phyloP scores from a whole-genome alignment of 176 grass and related monocot species.

The Musa acuminata region DNA sequence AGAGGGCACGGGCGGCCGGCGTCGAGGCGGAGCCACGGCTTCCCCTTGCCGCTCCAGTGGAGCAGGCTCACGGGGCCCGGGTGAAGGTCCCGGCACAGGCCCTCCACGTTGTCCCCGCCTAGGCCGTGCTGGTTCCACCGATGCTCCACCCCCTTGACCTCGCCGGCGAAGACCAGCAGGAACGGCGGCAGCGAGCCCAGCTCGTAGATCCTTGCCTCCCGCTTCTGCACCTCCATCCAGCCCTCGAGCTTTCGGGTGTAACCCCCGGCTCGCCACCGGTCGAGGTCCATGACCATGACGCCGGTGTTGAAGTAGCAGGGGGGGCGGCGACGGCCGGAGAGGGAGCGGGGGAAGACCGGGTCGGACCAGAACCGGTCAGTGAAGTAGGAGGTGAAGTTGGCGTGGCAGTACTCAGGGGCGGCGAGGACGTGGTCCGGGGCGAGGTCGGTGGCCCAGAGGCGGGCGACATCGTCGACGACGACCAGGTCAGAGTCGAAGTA shows the following conservation, averaged over 20 bases:
- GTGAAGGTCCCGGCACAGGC: slow-evolving; percentile 73
- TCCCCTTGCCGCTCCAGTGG: slow-evolving; percentile 97
- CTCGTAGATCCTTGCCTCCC: slow-evolving; percentile 83
- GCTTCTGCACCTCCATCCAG: slow-evolving; percentile 98
- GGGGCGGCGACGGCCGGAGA: slow-evolving; percentile 39
- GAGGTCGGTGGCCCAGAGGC: slow-evolving; percentile 71
- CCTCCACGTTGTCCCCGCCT: slow-evolving; percentile 80
- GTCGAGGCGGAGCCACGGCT: slow-evolving; percentile 87
- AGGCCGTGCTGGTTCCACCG: slow-evolving; percentile 93
- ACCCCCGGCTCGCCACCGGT: slow-evolving; percentile 50
- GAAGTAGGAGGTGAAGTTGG: slow-evolving; percentile 92
- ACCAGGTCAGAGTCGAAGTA: slow-evolving; percentile 91
- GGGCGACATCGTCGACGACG: slow-evolving; percentile 79
- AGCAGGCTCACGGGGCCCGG: slow-evolving; percentile 80
- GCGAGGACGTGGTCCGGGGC: slow-evolving; percentile 51
- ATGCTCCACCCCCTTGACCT: slow-evolving; percentile 73
- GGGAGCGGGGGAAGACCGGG: slow-evolving; percentile 33
- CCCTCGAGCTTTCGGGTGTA: slow-evolving; percentile 69
- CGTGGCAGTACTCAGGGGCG: slow-evolving; percentile 90
- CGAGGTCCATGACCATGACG: slow-evolving; percentile 89
- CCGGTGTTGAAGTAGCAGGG: slow-evolving; percentile 55
- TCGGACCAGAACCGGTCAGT: slow-evolving; percentile 68
- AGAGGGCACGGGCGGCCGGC: slow-evolving; percentile 61
- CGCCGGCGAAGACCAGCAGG: slow-evolving; percentile 75
- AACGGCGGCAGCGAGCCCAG: slow-evolving; percentile 75